These are phyloP conservation scores for Prinsepia uniflora DNA, from an alignment of 306 rosid genomes.

Conservation along the genomic window DNA sequence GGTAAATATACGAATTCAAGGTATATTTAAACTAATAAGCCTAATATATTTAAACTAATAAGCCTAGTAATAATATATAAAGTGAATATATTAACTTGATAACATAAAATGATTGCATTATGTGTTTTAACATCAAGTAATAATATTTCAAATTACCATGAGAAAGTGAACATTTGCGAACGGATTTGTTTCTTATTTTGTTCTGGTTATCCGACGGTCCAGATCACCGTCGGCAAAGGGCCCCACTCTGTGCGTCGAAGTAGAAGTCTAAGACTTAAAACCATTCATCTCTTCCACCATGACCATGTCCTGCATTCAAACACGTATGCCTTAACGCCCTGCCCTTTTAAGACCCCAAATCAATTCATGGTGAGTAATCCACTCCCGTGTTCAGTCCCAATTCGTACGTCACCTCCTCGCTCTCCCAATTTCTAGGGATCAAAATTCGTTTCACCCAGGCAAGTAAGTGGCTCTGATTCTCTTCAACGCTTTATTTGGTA, in stretches of 20 bases:
- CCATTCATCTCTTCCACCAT: not conserved
- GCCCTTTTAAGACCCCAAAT: not conserved
- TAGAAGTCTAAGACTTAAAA: not conserved
- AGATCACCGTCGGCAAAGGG: not conserved
- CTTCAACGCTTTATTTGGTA: not conserved
- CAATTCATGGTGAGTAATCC: not conserved
- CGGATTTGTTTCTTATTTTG: not conserved
- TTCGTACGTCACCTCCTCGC: not conserved
- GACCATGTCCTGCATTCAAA: not conserved
- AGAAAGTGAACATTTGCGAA: no score
- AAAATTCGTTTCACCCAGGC: not conserved
- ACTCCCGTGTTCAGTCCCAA: not conserved
- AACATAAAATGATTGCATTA: no score
- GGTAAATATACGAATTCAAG: no score
- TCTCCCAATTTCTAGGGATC: not conserved
- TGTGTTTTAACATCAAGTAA: no score
- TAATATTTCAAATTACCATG: no score
- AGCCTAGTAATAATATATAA: no score
- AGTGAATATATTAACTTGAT: no score
- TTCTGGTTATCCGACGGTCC: not conserved
- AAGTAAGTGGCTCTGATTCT: constrained; percentile 3
- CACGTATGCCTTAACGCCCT: not conserved
- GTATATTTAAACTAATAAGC: no score
- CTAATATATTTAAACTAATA: no score
- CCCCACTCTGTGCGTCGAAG: not conserved